A percentile compares a stretch with the other conserved stretches of the same genome.
These are phyloP conservation scores for Oryza coarctata DNA, from an alignment of 176 grass and related monocot genomes.

Conservation along the genomic window DNA sequence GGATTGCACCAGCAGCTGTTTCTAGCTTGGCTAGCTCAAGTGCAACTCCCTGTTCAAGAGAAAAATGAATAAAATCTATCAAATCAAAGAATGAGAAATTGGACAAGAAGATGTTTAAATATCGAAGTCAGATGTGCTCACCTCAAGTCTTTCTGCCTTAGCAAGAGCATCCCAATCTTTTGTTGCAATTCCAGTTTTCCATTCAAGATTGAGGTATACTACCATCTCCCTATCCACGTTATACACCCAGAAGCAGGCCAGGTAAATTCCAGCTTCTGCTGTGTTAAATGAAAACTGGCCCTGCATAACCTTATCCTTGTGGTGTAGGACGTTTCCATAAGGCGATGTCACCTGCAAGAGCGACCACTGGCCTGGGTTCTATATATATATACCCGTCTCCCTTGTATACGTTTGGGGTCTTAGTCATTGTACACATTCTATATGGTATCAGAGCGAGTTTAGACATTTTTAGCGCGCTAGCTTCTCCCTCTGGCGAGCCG, in stretches of 20 bases:
- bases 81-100: neutral
- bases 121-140: neutral
- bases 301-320: slow-evolving; percentile 32
- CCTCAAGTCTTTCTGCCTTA: slow-evolving; percentile 61
- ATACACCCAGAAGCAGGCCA: slow-evolving; percentile 56
- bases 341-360: slow-evolving; percentile 57
- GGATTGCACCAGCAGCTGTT: slow-evolving; percentile 43
- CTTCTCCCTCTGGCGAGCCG: too few species aligned
- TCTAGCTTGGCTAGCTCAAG: slow-evolving; percentile 63
- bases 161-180: slow-evolving; percentile 63
- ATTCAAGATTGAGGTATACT: slow-evolving; percentile 62
- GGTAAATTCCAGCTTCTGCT: slow-evolving; percentile 48
- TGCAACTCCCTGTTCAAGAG: slow-evolving; percentile 46
- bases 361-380: too few species aligned
- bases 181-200: slow-evolving; percentile 58
- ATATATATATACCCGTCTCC: too few species aligned
- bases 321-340: slow-evolving; percentile 41
- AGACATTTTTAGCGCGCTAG: too few species aligned
- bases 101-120: neutral
- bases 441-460: too few species aligned
- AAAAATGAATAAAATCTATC: neutral
- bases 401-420: too few species aligned
- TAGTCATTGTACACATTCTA: too few species aligned
- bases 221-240: slow-evolving; percentile 19
- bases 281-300: slow-evolving; percentile 63